phyloP scores from a whole-genome alignment of 106 monocot genomes.

The Allium sativum region DNA sequence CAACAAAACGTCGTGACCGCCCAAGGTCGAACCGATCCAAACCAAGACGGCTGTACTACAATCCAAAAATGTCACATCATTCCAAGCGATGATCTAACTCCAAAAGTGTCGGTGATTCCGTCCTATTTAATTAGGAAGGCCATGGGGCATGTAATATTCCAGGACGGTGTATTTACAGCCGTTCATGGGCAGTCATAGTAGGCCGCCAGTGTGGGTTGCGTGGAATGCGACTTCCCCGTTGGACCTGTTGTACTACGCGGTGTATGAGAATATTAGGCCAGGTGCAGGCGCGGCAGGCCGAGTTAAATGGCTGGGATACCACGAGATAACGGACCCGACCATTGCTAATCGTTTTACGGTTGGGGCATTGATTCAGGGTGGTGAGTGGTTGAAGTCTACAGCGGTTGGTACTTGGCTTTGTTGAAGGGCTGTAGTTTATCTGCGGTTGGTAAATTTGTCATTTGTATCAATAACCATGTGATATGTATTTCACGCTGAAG shows the following conservation, averaged over 20 bases:
- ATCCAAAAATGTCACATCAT: constrained; percentile 63
- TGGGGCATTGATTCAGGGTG: constrained; percentile 55
- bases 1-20: constrained; percentile 82
- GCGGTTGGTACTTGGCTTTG: constrained; percentile 60
- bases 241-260: constrained; percentile 50
- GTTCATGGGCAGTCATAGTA: constrained; percentile 21
- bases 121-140: constrained; percentile 69
- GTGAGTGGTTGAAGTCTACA: constrained; percentile 54
- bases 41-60: constrained; percentile 66
- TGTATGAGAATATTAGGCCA: constrained; percentile 62
- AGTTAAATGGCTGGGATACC: constrained; percentile 57
- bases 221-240: constrained; percentile 59
- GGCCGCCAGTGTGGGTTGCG: constrained; percentile 49
- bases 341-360: constrained; percentile 48
- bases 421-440: constrained; percentile 21
- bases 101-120: background rate
- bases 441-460: no score
- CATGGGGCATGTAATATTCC: constrained; percentile 77
- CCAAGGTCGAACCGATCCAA: constrained; percentile 57
- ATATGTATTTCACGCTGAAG: no score
- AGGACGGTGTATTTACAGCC: constrained; percentile 60
- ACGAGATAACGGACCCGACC: constrained; percentile 9
- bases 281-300: constrained; percentile 28
- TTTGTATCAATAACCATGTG: no score
- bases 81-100: constrained; percentile 22